Conservation (phyloP, 352 stramenopile genomes). For the Pythium phragmitis region DNA sequence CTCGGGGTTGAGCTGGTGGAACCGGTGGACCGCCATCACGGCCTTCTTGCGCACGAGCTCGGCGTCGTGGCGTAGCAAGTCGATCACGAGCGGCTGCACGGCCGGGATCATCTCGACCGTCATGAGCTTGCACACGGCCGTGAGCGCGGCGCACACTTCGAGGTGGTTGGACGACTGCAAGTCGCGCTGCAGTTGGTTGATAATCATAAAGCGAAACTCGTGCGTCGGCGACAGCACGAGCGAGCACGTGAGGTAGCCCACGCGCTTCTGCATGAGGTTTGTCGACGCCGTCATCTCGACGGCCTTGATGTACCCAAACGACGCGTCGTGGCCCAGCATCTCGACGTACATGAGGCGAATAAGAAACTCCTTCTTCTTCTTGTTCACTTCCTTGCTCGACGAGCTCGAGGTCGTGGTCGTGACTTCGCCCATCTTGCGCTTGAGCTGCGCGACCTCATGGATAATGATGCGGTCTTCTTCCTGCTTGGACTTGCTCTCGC, state of each 20-base stretch:
- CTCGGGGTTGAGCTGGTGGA: conserved; percentile 97
- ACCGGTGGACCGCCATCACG: conserved; percentile 97
- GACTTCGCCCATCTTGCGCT: conserved; percentile 93
- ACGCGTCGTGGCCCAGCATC: conserved; percentile 99
- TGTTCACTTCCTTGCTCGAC: conserved; percentile 81
- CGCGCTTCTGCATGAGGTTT: conserved; percentile 98
- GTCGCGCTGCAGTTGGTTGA: conserved; percentile 99
- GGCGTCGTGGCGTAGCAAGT: conserved; percentile 94
- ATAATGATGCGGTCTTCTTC: conserved; percentile 99
- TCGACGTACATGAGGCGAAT: conserved; percentile 99
- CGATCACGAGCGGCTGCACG: conserved; percentile 93
- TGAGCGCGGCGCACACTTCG: conserved; percentile 95
- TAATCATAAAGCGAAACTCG: conserved; percentile 99
- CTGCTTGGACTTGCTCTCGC: conserved; percentile 99
- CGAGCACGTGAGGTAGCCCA: conserved; percentile 95
- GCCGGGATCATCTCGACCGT: conserved; percentile 99
- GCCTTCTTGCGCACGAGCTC: conserved; percentile 99
- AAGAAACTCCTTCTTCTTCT: conserved; percentile 99
- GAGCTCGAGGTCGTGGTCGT: conserved; percentile 72
- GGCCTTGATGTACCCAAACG: conserved; percentile 98
- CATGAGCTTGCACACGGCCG: conserved; percentile 95
- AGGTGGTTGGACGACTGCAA: conserved; percentile 90
- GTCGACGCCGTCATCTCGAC: conserved; percentile 97
- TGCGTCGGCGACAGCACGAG: conserved; percentile 97
- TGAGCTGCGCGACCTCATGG: conserved; percentile 94